These are phyloP conservation scores for Holtermannia corniformis DNA, from an alignment of 768 basidiomycete genomes.

Conservation along the genomic window DNA sequence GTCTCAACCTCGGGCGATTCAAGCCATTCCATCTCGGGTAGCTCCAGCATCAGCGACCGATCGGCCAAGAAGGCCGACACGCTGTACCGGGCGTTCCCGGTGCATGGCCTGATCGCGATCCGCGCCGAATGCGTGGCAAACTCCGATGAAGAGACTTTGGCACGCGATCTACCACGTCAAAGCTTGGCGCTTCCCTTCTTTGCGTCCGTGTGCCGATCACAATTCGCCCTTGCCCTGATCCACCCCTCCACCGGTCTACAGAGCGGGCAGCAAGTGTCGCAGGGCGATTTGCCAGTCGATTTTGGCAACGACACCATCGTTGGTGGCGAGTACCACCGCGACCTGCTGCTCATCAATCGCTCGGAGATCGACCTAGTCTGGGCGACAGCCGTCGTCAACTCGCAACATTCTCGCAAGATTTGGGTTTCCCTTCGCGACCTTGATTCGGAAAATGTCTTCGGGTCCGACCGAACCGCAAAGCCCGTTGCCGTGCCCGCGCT, in stretches of 20 bases:
- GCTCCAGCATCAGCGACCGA: conserved; percentile 6
- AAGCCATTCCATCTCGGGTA: neutral
- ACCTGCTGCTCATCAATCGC: conserved; percentile 32
- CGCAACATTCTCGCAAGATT: conserved; percentile 23
- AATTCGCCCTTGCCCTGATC: conserved; percentile 28
- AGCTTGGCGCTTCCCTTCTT: conserved; percentile 28
- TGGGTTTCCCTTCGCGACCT: conserved; percentile 35
- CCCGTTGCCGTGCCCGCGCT: conserved; percentile 29
- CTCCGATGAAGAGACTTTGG: neutral
- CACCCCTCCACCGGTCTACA: conserved; percentile 20
- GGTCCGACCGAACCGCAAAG: conserved; percentile 21
- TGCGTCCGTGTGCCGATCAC: conserved; percentile 34
- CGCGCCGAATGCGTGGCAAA: conserved; percentile 8
- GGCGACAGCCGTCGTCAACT: conserved; percentile 27
- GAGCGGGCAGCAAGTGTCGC: conserved; percentile 19
- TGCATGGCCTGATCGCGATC: conserved; percentile 29
- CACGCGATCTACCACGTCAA: conserved; percentile 6
- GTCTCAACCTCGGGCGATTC: conserved; percentile 13
- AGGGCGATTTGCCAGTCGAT: conserved; percentile 24
- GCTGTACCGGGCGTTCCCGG: conserved; percentile 25
- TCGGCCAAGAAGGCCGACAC: conserved; percentile 10
- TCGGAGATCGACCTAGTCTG: conserved; percentile 37
- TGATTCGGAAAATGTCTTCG: conserved; percentile 32
- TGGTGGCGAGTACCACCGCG: conserved; percentile 25
- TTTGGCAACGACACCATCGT: conserved; percentile 31